These are phyloP conservation scores for Globisporangium alternatum DNA, from an alignment of 352 stramenopile species.

Conservation along the genomic window DNA sequence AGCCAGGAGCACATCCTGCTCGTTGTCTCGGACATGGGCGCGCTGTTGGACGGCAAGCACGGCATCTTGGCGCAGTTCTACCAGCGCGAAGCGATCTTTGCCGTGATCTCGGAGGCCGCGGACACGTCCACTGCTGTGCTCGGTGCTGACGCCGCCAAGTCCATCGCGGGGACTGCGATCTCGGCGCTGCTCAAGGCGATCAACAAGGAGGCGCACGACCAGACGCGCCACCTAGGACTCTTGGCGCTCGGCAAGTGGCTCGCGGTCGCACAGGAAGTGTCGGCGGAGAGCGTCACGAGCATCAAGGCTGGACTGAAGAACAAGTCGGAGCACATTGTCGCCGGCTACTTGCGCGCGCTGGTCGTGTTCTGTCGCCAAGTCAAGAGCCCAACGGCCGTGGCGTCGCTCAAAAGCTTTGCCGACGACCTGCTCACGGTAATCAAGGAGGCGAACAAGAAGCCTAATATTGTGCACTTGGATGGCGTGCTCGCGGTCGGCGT, in stretches of 20 bases:
- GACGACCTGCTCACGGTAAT: constrained; percentile 57
- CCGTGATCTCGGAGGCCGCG: constrained; percentile 57
- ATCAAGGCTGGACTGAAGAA: constrained; percentile 61
- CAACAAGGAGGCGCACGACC: constrained; percentile 82
- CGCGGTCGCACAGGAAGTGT: constrained; percentile 48
- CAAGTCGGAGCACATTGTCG: constrained; percentile 70
- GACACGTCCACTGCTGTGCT: constrained; percentile 26
- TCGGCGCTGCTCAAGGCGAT: constrained; percentile 65
- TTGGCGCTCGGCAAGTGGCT: constrained; percentile 78
- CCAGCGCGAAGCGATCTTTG: constrained; percentile 70
- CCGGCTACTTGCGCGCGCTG: constrained; percentile 59
- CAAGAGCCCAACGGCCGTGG: constrained; percentile 21
- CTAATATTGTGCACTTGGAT: constrained; percentile 68
- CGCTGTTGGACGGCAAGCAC: constrained; percentile 76
- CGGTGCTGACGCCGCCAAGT: constrained; percentile 30
- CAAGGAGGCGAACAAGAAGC: constrained; percentile 75
- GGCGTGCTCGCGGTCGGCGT: constrained; percentile 68
- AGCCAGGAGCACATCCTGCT: constrained; percentile 48
- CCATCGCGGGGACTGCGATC: constrained; percentile 45
- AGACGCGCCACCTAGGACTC: constrained; percentile 69
- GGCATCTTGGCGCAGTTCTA: constrained; percentile 88
- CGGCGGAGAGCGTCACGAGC: constrained; percentile 31
- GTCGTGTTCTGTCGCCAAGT: constrained; percentile 40
- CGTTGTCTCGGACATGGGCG: constrained; percentile 52
- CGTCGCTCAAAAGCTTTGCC: constrained; percentile 31